phyloP scores from a whole-genome alignment of 371 early-diverging fungal genomes.

The Dinochytrium kinnereticum region DNA sequence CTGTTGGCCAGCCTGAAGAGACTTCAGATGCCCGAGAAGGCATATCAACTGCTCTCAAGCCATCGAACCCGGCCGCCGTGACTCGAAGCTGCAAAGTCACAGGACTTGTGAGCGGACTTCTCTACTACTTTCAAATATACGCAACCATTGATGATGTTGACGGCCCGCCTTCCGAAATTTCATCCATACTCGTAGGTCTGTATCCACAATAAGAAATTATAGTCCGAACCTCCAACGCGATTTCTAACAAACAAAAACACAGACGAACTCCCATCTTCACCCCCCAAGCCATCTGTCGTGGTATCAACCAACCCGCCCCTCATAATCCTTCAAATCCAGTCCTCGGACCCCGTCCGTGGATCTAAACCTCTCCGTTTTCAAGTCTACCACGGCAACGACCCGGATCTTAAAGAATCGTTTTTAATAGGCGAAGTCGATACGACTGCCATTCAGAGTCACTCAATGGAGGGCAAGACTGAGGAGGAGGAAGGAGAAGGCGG shows the following conservation, averaged over 20 bases:
- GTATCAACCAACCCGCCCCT: constrained; percentile 20
- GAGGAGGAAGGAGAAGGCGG: neutral
- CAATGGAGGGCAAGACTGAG: neutral
- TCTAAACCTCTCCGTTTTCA: constrained; percentile 30
- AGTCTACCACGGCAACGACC: constrained; percentile 45
- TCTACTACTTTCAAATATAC: constrained; percentile 40
- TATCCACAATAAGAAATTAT: neutral
- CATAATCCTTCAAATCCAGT: constrained; percentile 17
- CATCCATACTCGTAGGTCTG: constrained; percentile 43
- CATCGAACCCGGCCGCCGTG: neutral
- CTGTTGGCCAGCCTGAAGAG: too few relatives aligned
- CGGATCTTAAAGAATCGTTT: constrained; percentile 31
- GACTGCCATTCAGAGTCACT: neutral
- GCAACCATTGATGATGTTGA: constrained; percentile 38
- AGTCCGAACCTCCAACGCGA: too few relatives aligned
- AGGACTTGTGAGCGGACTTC: constrained; percentile 33
- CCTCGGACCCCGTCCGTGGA: constrained; percentile 12
- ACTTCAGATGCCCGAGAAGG: neutral
- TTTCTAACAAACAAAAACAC: neutral
- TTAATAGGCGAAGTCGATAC: constrained; percentile 35
- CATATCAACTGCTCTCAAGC: neutral
- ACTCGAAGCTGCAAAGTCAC: constrained; percentile 6
- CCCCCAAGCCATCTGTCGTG: constrained; percentile 26
- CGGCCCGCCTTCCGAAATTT: constrained; percentile 29
- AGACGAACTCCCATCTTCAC: constrained; percentile 32